Evolutionary conservation across 2,329 filamentous ascomycete species (phyloP).

Genomic region (Aspergillus novofumigatus): DNA sequence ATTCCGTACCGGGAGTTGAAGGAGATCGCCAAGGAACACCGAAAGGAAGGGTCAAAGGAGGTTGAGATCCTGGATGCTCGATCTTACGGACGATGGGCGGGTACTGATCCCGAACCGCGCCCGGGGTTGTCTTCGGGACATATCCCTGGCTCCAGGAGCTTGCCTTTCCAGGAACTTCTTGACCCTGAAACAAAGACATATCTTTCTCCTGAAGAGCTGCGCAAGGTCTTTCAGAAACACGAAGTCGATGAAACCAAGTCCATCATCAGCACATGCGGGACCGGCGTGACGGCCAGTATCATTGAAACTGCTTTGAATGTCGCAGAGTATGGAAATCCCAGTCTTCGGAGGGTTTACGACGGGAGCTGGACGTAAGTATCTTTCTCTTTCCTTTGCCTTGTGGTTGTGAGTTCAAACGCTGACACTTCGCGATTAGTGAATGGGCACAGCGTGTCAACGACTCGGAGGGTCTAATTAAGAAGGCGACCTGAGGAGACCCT

Average conservation of each 20-base stretch:
- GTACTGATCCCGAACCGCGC: slow-evolving; percentile 79
- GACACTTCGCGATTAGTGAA: slow-evolving; percentile 33
- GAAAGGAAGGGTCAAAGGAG: slow-evolving; percentile 77
- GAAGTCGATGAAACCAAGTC: slow-evolving; percentile 74
- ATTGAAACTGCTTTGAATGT: slow-evolving; percentile 82
- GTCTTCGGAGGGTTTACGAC: slow-evolving; percentile 77
- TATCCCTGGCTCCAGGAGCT: slow-evolving; percentile 79
- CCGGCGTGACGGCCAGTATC: slow-evolving; percentile 87
- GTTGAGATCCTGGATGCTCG: slow-evolving; percentile 88
- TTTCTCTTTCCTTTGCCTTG: neutral
- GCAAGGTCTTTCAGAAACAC: slow-evolving; percentile 71
- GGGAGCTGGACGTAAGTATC: slow-evolving; percentile 90
- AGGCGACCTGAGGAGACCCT: slow-evolving; percentile 16
- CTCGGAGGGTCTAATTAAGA: slow-evolving; percentile 44
- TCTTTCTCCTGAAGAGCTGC: slow-evolving; percentile 66
- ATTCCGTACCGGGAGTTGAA: slow-evolving; percentile 78
- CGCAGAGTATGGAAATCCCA: slow-evolving; percentile 66
- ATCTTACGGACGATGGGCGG: slow-evolving; percentile 72
- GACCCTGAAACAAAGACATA: slow-evolving; percentile 80
- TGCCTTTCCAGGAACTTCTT: slow-evolving; percentile 75
- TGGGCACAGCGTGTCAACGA: slow-evolving; percentile 49
- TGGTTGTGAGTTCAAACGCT: neutral
- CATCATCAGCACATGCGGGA: slow-evolving; percentile 85
- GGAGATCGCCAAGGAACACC: slow-evolving; percentile 68
- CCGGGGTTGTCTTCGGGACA: slow-evolving; percentile 84